A percentile compares a stretch with the other conserved stretches of the same genome.
phyloP scores from a whole-genome alignment of 148 eudicot species.

The Nyssa sinensis region DNA sequence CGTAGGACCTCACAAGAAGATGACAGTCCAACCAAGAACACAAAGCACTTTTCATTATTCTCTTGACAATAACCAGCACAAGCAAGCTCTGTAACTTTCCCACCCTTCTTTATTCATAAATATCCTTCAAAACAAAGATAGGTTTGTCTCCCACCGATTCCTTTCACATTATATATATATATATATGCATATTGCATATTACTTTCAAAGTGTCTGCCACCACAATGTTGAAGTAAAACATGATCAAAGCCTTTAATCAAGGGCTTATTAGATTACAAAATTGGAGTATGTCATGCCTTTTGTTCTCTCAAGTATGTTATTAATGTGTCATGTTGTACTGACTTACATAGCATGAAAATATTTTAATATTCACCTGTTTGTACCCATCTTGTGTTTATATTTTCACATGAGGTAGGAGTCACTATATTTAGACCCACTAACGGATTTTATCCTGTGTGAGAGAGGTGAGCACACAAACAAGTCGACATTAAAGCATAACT shows the following conservation, averaged over 20 bases:
- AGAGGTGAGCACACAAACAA: too few species aligned
- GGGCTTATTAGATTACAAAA: neutral
- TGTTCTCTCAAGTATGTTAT: neutral
- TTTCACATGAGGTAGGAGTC: too few species aligned
- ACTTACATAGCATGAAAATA: too few species aligned
- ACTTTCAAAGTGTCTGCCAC: neutral
- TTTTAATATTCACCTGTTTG: too few species aligned
- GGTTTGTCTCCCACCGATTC: constrained; percentile 7
- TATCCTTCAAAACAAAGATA: constrained; percentile 5
- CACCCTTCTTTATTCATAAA: constrained; percentile 6
- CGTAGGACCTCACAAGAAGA: neutral
- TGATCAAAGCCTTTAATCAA: neutral
- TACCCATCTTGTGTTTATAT: too few species aligned
- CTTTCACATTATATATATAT: too few species aligned
- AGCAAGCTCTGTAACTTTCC: neutral
- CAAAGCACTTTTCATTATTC: constrained; percentile 7
- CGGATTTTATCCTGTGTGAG: too few species aligned
- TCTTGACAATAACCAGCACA: neutral
- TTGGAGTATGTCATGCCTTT: neutral
- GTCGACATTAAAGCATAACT: too few species aligned
- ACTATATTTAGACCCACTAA: too few species aligned
- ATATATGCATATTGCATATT: too few species aligned
- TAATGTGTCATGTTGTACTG: too few species aligned
- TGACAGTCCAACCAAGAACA: neutral
- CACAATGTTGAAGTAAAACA: neutral